Conservation (phyloP, 805 yeast genomes). For the Groenewaldozyma salmanticensis region DNA sequence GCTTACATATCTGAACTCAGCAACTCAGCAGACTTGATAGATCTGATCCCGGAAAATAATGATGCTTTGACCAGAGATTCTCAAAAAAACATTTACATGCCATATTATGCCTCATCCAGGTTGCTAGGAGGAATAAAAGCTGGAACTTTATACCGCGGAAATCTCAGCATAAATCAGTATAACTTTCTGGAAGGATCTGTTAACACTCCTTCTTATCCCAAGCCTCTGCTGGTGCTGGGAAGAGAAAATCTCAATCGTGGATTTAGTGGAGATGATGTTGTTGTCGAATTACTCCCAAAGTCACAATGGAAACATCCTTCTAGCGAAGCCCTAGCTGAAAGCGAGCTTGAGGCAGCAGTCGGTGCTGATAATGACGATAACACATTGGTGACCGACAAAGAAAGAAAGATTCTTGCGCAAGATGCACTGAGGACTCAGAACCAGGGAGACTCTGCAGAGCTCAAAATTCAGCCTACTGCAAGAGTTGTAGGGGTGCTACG, state of each 20-base stretch:
- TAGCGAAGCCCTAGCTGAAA: slow-evolving; percentile 68
- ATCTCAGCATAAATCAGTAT: slow-evolving; percentile 68
- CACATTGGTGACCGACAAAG: slow-evolving; percentile 47
- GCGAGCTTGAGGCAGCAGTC: slow-evolving; percentile 44
- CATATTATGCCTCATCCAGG: slow-evolving; percentile 71
- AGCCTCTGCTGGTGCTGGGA: slow-evolving; percentile 76
- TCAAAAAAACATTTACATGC: slow-evolving; percentile 40
- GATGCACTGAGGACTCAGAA: slow-evolving; percentile 53
- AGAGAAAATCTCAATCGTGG: slow-evolving; percentile 80
- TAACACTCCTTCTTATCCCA: slow-evolving; percentile 58
- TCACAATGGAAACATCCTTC: slow-evolving; percentile 84
- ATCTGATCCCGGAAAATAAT: slow-evolving; percentile 61
- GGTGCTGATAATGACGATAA: slow-evolving; percentile 39
- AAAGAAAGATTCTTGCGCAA: slow-evolving; percentile 60
- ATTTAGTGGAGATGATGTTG: slow-evolving; percentile 85
- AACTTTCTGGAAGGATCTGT: slow-evolving; percentile 85
- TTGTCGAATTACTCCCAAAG: slow-evolving; percentile 80
- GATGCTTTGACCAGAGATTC: slow-evolving; percentile 15
- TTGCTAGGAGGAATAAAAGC: slow-evolving; percentile 83
- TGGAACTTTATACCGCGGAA: slow-evolving; percentile 83
- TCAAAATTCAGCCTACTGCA: slow-evolving; percentile 80
- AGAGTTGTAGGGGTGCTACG: slow-evolving; percentile 77
- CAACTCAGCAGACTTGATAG: slow-evolving; percentile 64
- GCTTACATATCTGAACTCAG: slow-evolving; percentile 66
- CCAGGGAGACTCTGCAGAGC: slow-evolving; percentile 24